phyloP scores from a whole-genome alignment of 192 early-diverging fungal species.

The Coemansia sp. region DNA sequence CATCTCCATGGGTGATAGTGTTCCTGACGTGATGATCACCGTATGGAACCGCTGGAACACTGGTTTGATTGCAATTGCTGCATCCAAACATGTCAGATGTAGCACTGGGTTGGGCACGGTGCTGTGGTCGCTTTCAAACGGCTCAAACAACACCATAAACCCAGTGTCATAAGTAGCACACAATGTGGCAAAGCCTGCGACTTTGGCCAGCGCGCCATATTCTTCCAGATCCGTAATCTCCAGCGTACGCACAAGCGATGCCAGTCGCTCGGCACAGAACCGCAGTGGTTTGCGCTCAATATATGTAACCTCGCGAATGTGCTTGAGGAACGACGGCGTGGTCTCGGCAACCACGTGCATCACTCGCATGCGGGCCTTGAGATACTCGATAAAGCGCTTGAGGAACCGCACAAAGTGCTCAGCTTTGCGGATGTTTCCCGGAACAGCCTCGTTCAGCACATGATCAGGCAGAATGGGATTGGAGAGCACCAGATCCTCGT shows the following conservation, averaged over 20 bases:
- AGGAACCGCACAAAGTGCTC: constrained; percentile 99
- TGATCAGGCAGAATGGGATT: constrained; percentile 96
- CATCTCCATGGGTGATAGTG: constrained; percentile 97
- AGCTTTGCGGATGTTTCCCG: constrained; percentile 95
- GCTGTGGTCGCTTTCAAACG: constrained; percentile 90
- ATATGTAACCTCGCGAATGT: constrained; percentile 91
- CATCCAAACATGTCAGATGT: constrained; percentile 93
- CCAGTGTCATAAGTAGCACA: constrained; percentile 96
- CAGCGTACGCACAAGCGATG: constrained; percentile 86
- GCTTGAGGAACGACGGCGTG: constrained; percentile 88
- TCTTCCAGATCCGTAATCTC: constrained; percentile 93
- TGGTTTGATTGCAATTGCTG: constrained; percentile 93
- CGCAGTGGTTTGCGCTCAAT: constrained; percentile 94
- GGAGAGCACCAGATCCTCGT: constrained; percentile 85
- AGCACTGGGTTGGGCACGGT: constrained; percentile 94
- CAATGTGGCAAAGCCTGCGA: constrained; percentile 93
- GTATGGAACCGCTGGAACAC: constrained; percentile 95
- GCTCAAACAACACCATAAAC: constrained; percentile 94
- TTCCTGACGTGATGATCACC: constrained; percentile 98
- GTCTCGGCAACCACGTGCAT: constrained; percentile 98
- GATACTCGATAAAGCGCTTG: constrained; percentile 94
- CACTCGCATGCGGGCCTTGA: constrained; percentile 95
- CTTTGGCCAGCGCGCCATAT: constrained; percentile 74
- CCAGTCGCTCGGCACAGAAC: constrained; percentile 92
- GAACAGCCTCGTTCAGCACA: constrained; percentile 88